Base-by-base conservation (phyloP, 495 filamentous ascomycete genomes). In the Massariosphaeria phaeospora region DNA sequence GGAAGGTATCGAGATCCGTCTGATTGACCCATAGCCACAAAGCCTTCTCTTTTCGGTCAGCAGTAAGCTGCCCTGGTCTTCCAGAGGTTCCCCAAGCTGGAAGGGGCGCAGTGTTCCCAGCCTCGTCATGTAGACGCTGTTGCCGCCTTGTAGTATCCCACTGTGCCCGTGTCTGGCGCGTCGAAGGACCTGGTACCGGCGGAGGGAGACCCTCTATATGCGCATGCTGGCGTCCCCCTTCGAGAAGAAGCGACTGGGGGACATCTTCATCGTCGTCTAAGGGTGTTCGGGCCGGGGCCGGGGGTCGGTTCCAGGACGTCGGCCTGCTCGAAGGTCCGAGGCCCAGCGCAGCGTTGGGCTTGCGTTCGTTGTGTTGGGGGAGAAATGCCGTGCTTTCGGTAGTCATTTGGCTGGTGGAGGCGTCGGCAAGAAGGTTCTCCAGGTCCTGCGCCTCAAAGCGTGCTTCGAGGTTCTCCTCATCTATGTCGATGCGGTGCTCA, bases 21-120 rank as follows among this genome's bases (percentile, higher is more conserved):
- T 95, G 88, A 64, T 96, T 96, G 51, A 87, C 86, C 89, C 93
- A 98, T 66, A 84, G 84, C 86, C 91, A 97, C 78, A 95, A 84
- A 2, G 93, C 91, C 68, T 83, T 88, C 62, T 90, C 83, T 70
- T 84, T 86, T 11, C 85, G 84, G 63, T 84, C 81, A 30, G 18
- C 46, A n/a, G 51, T 48, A 29, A 54, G 36, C 7, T 51, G 49
- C 7, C 55, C 47, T 18, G 45, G 27, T 21, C 55, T 35, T 1
- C 27, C 41, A 8, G 46, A 24, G 9, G 17, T 24, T 24, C 18
- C 29, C 39, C 51, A 44, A 17, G n/a, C 20, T 3, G 43, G 42
- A 2, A 20, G 26, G 15, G 43, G 44, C 17, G 50, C 12, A 45
- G 38, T 18, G 33, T 17, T 33, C 18, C 55, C 23, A 18, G 27